phyloP scores from a whole-genome alignment of 2,329 filamentous ascomycete genomes.

The Capronia epimyces region DNA sequence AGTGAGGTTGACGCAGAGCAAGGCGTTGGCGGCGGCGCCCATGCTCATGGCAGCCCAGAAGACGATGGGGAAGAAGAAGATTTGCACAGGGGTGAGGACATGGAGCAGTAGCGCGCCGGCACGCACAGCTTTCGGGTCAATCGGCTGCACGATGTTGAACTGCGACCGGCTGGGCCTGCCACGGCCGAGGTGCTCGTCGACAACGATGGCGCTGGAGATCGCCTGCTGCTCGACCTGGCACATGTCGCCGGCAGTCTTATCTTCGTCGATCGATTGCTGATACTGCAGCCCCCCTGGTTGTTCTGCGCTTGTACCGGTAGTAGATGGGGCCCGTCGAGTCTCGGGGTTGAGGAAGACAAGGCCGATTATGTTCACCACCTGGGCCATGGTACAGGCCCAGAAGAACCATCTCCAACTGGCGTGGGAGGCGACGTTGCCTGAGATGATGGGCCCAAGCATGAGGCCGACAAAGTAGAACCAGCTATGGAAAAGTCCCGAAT shows the following conservation, averaged over 20 bases:
- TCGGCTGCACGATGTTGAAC: constrained; percentile 47
- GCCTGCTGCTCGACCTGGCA: not conserved
- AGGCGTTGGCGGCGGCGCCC: constrained; percentile 52
- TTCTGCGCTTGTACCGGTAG: too few species aligned
- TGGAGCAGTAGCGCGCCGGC: not conserved
- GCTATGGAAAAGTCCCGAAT: constrained; percentile 41
- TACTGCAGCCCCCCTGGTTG: too few species aligned
- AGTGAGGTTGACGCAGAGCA: constrained; percentile 56
- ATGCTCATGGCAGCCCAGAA: constrained; percentile 57
- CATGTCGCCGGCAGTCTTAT: not conserved
- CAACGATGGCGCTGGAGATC: not conserved
- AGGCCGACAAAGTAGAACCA: constrained; percentile 56
- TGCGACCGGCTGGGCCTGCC: constrained; percentile 52
- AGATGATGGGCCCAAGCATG: constrained; percentile 51
- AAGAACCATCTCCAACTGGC: constrained; percentile 58
- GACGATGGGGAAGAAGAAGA: constrained; percentile 58
- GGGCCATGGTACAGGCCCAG: constrained; percentile 57
- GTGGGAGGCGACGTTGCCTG: constrained; percentile 55
- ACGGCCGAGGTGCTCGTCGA: constrained; percentile 41
- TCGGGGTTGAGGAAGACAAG: constrained; percentile 58
- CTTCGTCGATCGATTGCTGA: too few species aligned
- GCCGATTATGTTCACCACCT: constrained; percentile 47
- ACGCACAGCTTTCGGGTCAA: not conserved
- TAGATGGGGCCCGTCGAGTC: constrained; percentile 36
- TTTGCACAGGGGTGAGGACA: constrained; percentile 56